Conservation (phyloP, 2,329 filamentous ascomycete species). For the Xylariomycetidae sp. region DNA sequence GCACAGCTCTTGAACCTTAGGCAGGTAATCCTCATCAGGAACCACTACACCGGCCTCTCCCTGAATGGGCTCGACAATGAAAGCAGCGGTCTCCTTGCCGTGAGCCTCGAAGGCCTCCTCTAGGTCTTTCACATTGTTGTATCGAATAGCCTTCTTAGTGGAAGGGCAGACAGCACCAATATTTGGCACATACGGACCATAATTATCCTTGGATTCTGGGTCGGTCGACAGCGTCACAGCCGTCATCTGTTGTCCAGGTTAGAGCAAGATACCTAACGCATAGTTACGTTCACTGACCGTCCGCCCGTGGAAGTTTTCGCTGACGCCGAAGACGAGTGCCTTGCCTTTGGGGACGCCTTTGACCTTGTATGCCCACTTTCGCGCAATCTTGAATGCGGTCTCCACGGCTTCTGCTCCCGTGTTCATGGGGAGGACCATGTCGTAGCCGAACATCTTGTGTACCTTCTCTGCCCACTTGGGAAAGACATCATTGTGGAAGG, state of each 20-base stretch:
- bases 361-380: conserved; percentile 97
- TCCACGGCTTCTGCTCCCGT: conserved; percentile 95
- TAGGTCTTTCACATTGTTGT: conserved; percentile 79
- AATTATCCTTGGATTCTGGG: conserved; percentile 92
- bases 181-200: conserved; percentile 89
- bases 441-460: conserved; percentile 83
- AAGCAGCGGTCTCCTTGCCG: conserved; percentile 81
- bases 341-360: conserved; percentile 83
- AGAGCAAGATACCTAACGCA: conserved; percentile 4
- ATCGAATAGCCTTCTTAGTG: conserved; percentile 74
- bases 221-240: conserved; percentile 95
- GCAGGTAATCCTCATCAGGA: conserved; percentile 83
- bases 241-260: conserved; percentile 59
- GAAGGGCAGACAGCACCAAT: conserved; percentile 73
- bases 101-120: conserved; percentile 74
- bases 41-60: conserved; percentile 97
- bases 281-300: conserved; percentile 59
- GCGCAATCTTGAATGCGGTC: conserved; percentile 90
- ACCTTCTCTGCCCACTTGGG: conserved; percentile 93
- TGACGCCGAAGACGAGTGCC: conserved; percentile 77
- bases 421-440: conserved; percentile 98
- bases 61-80: conserved; percentile 95
- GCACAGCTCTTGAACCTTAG: conserved; percentile 76
- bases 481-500: conserved; percentile 98
- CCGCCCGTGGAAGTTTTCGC: conserved; percentile 94